A percentile compares a stretch with the other conserved stretches of the same genome.
Conservation (phyloP, 2,329 filamentous ascomycete species). For the Pseudonectria foliicola region DNA sequence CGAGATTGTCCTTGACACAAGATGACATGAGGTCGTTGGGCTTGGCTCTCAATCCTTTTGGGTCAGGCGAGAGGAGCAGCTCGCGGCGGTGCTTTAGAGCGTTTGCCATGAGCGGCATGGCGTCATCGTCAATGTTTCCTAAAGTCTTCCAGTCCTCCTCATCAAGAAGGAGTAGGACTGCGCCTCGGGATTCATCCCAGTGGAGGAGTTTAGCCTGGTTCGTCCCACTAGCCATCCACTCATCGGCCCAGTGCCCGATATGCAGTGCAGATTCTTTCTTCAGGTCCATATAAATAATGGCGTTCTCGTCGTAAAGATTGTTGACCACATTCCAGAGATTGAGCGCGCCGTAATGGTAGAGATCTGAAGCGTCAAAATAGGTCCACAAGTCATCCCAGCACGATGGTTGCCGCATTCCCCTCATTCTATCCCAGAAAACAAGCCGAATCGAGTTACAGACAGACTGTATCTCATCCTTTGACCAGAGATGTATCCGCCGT, state of each 20-base stretch:
- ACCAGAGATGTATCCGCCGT: slow-evolving; percentile 32
- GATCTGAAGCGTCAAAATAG: slow-evolving; percentile 41
- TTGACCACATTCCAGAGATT: slow-evolving; percentile 43
- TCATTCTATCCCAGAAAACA: slow-evolving; percentile 29
- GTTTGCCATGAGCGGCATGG: slow-evolving; percentile 22
- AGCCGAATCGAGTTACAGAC: slow-evolving; percentile 33
- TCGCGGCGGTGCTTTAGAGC: slow-evolving; percentile 27
- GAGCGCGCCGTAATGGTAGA: slow-evolving; percentile 39
- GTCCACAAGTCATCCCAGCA: slow-evolving; percentile 36
- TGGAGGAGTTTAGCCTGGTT: slow-evolving; percentile 26
- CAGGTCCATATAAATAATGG: slow-evolving; percentile 23
- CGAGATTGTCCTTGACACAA: slow-evolving; percentile 17
- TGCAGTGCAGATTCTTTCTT: slow-evolving; percentile 18
- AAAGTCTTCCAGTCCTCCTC: slow-evolving; percentile 21
- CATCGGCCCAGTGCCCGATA: slow-evolving; percentile 30
- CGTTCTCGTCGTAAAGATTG: slow-evolving; percentile 34
- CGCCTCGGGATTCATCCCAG: slow-evolving; percentile 21
- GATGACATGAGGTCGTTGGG: slow-evolving; percentile 22
- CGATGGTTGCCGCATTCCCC: slow-evolving; percentile 22
- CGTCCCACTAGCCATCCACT: slow-evolving; percentile 24
- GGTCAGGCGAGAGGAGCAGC: slow-evolving; percentile 15
- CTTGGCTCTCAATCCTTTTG: slow-evolving; percentile 1
- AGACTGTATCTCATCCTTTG: slow-evolving; percentile 30
- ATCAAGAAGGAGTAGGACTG: slow-evolving; percentile 23
- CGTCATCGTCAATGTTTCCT: slow-evolving; percentile 23